phyloP scores from a whole-genome alignment of 2,329 filamentous ascomycete species.

The Cercospora beticola region DNA sequence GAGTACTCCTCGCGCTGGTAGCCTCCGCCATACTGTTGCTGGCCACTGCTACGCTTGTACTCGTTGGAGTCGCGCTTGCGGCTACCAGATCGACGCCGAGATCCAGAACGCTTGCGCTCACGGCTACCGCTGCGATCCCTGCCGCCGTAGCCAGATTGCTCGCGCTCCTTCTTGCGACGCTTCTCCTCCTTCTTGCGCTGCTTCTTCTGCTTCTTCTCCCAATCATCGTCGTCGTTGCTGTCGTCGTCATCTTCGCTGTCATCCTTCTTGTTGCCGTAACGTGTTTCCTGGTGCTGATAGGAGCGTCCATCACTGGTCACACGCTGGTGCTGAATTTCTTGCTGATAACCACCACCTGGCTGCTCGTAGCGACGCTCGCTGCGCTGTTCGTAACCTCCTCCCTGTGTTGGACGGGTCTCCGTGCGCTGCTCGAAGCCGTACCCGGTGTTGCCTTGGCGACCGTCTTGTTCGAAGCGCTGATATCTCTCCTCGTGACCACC shows the following conservation, averaged over 20 bases:
- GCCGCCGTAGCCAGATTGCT: conserved; percentile 27
- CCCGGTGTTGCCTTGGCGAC: conserved; percentile 42
- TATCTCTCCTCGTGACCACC: conserved; percentile 62
- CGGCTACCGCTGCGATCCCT: conserved; percentile 21
- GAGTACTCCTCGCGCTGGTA: conserved; percentile 23
- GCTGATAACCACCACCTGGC: conserved; percentile 43
- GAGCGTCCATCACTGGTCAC: conserved; percentile 30
- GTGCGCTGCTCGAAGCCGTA: conserved; percentile 61
- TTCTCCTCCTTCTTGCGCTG: conserved; percentile 42
- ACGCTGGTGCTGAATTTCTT: conserved; percentile 39
- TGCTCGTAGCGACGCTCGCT: conserved; percentile 55
- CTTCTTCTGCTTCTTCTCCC: conserved; percentile 46
- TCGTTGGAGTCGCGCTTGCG: conserved; percentile 22
- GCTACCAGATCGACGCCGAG: conserved; percentile 16
- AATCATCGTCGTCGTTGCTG: conserved; percentile 37
- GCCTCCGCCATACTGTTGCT: conserved; percentile 13
- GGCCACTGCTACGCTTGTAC: conserved; percentile 16
- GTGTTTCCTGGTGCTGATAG: conserved; percentile 30
- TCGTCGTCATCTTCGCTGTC: conserved; percentile 38
- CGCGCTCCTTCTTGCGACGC: conserved; percentile 30
- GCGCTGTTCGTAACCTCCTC: conserved; percentile 59
- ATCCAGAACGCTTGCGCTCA: conserved; percentile 23
- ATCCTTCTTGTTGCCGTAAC: conserved; percentile 34
- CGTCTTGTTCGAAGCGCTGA: conserved; percentile 58
- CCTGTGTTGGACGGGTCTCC: conserved; percentile 53